Base-by-base conservation (phyloP, 2,329 filamentous ascomycete species). In the Sporothrix dimorphospora region DNA sequence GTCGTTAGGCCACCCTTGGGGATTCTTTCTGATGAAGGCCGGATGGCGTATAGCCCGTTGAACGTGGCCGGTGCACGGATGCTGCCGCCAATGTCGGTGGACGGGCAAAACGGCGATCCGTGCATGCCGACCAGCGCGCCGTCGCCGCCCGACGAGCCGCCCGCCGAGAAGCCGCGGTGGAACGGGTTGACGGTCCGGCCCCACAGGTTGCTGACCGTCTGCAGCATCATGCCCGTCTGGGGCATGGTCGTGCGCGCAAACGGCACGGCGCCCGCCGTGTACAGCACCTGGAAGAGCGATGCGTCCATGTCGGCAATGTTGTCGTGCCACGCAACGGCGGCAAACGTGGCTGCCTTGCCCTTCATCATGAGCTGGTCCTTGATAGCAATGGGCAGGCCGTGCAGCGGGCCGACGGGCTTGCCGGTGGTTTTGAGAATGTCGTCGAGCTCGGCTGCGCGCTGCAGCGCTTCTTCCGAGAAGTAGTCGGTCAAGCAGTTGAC, bases 371-470 rank as follows among this genome's bases (percentile, higher is more conserved):
- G 61, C 24, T 72, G 71, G 42, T 73, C 72, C 66, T 85, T 85
- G 24, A 85, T 74, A 61, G 83, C 84, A 8, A 85, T 75, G 0
- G 87, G 87, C 1, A 89, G 78, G 24, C 81, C 81, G 71, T 82
- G 81, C 1, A 82, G 76, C 19, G 81, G 80, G 0, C 81, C 81
- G 12, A 81, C 57, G 0, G 80, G 76, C 42, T 77, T 79, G 59
- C 76, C 76, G 63, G 80, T 75, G 14, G 73, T 73, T n/a, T 73
- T 72, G 8, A 80, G 74, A 55, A 79, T 78, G 19, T 74, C 70
- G 73, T 82, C 81, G 14, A 82, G 78, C 63, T 76, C 77, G 40
- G 73, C 71, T 1, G 81, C 80, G 1, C 79, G 76, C 59, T 75
- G 72, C 38, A 82, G 73, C 16, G 81, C 79, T 70, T 76, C 72